Conservation (phyloP, 176 grass and related monocot genomes). For the Aegilops bicornis region DNA sequence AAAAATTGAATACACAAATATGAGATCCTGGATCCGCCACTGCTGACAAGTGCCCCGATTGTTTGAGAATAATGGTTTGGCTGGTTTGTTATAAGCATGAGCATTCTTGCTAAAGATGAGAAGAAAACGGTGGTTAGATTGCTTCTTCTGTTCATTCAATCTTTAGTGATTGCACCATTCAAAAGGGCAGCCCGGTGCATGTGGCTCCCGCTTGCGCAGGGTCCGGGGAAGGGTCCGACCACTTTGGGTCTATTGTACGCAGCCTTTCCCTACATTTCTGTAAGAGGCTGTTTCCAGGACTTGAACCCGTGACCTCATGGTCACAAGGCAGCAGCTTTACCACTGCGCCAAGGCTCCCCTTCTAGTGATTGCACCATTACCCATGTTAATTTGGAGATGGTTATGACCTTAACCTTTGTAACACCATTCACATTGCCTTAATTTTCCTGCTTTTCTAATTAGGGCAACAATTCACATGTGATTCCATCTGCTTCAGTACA, state of each 20-base stretch:
- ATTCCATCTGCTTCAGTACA: conserved; percentile 7
- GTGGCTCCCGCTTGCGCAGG: too few relatives aligned
- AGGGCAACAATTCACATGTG: not conserved
- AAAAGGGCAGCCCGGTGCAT: too few relatives aligned
- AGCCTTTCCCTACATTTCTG: too few relatives aligned
- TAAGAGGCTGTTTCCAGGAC: too few relatives aligned
- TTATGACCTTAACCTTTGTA: not conserved
- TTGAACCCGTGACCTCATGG: too few relatives aligned
- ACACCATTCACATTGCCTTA: not conserved
- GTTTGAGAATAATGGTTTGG: not conserved
- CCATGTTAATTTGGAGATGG: not conserved
- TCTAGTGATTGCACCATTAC: not conserved
- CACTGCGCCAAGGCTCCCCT: too few relatives aligned
- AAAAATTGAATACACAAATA: too few relatives aligned
- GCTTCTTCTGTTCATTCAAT: not conserved
- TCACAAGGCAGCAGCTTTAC: too few relatives aligned
- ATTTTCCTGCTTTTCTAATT: not conserved
- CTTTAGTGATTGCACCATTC: not conserved
- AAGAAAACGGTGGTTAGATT: not conserved
- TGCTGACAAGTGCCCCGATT: not conserved
- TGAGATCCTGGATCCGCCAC: too few relatives aligned
- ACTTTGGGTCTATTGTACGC: too few relatives aligned
- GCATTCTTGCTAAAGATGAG: not conserved
- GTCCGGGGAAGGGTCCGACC: too few relatives aligned
- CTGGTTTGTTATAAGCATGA: not conserved